Evolutionary conservation across 73 alveolate genomes (phyloP).

Genomic region (Breviolum minutum): DNA sequence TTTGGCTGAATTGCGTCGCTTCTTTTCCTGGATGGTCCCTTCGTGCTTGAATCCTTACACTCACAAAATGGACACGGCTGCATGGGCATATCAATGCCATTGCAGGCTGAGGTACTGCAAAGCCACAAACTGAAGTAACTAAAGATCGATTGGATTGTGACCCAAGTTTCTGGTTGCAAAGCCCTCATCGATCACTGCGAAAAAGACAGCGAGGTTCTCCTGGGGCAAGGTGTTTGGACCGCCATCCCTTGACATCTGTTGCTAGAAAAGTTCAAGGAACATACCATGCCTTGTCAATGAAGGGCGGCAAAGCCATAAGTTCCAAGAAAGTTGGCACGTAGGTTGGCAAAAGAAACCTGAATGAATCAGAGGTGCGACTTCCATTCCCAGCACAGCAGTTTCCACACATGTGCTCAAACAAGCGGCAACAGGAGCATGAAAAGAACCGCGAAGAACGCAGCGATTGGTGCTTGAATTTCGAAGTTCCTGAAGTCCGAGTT

Average conservation of each 20-base stretch:
- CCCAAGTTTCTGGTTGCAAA: slow-evolving; percentile 21
- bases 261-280: too few relatives aligned
- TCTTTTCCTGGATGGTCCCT: not conserved
- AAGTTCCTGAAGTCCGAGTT: not conserved
- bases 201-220: slow-evolving; percentile 30
- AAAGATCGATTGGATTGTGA: too few relatives aligned
- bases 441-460: slow-evolving; percentile 10
- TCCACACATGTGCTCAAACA: not conserved
- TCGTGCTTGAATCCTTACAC: slow-evolving; percentile 32
- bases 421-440: slow-evolving; percentile 43
- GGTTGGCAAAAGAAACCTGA: slow-evolving; percentile 52
- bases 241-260: not conserved
- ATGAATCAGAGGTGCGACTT: not conserved
- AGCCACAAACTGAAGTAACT: not conserved
- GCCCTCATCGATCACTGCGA: slow-evolving; percentile 54
- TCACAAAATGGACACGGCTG: not conserved
- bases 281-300: slow-evolving; percentile 25
- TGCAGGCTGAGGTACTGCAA: not conserved
- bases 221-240: not conserved
- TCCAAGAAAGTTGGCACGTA: slow-evolving; percentile 72
- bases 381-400: not conserved
- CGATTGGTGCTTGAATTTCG: slow-evolving; percentile 29
- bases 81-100: not conserved
- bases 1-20: slow-evolving; percentile 24
- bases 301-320: slow-evolving; percentile 68